phyloP scores from a whole-genome alignment of 129 eudicot species.

The Saposhnikovia divaricata region DNA sequence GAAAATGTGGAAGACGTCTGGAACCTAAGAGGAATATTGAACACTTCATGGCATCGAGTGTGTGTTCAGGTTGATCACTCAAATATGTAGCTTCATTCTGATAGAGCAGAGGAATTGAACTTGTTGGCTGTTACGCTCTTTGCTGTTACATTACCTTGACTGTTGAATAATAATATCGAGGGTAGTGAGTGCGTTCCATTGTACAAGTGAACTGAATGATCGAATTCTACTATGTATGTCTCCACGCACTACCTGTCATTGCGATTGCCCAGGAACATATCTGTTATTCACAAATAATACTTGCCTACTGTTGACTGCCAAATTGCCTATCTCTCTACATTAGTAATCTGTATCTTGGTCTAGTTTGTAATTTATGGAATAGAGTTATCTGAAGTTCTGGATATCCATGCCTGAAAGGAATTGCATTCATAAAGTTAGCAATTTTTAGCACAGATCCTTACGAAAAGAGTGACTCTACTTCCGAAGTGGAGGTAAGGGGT shows the following conservation, averaged over 20 bases:
- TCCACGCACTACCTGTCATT: too few species aligned
- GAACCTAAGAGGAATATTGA: conserved; percentile 94
- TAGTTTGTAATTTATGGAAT: too few species aligned
- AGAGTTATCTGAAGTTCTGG: too few species aligned
- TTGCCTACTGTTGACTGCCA: too few species aligned
- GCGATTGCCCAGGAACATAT: neutral
- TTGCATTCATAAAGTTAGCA: too few species aligned
- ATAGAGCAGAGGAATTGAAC: conserved; percentile 1
- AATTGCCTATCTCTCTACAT: too few species aligned
- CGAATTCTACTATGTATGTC: neutral
- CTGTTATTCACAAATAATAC: neutral
- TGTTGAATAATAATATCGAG: neutral
- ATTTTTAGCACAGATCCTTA: too few species aligned
- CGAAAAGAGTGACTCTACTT: too few species aligned
- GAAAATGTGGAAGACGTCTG: conserved; percentile 68
- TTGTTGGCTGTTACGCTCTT: neutral
- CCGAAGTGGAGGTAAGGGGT: too few species aligned
- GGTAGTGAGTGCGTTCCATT: neutral
- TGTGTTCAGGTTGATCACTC: conserved; percentile 74
- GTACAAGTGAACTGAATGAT: neutral
- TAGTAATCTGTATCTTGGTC: too few species aligned
- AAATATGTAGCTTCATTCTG: conserved; percentile 32
- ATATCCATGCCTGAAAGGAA: too few species aligned
- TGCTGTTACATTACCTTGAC: neutral
- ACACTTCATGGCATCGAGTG: conserved; percentile 97